Evolutionary conservation across 192 early-diverging fungal species (phyloP).

Genomic region (Coemansia interrupta): DNA sequence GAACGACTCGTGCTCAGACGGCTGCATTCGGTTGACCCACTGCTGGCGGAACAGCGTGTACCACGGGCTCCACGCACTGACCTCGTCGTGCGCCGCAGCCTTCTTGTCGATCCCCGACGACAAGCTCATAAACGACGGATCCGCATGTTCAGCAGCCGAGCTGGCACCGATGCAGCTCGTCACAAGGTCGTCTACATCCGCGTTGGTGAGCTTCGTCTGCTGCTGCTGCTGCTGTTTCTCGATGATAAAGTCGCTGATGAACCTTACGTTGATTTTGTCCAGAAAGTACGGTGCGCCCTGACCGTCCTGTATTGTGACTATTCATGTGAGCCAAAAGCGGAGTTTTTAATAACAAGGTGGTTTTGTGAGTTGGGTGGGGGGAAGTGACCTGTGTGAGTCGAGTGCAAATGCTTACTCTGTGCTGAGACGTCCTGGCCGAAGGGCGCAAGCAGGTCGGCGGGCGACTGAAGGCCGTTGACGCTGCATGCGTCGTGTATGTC

Average conservation of each 20-base stretch:
- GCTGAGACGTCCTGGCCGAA: constrained; percentile 51
- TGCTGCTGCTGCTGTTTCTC: constrained; percentile 15
- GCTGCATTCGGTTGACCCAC: constrained; percentile 55
- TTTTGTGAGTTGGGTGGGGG: too few species aligned
- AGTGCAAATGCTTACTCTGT: constrained; percentile 30
- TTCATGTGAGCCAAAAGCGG: not conserved
- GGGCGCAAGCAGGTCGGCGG: constrained; percentile 49
- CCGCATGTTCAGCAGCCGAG: not conserved
- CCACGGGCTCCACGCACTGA: constrained; percentile 67
- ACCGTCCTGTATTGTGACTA: constrained; percentile 54
- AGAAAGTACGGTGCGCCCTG: constrained; percentile 52
- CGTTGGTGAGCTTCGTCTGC: not conserved
- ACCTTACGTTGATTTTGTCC: constrained; percentile 45
- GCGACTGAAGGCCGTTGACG: constrained; percentile 33
- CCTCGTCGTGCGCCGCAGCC: constrained; percentile 17
- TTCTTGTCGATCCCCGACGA: constrained; percentile 13
- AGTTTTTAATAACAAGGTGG: too few species aligned
- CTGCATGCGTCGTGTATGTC: constrained; percentile 23
- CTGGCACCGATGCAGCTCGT: constrained; percentile 10
- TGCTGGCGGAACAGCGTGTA: constrained; percentile 70
- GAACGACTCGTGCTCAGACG: constrained; percentile 89
- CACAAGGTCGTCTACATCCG: constrained; percentile 30
- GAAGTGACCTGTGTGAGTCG: not conserved
- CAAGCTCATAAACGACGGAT: constrained; percentile 19
- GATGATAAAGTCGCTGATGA: constrained; percentile 31